These are phyloP conservation scores for Herpetomonas samuelpessoai DNA, from an alignment of 208 protist species.

Conservation along the genomic window DNA sequence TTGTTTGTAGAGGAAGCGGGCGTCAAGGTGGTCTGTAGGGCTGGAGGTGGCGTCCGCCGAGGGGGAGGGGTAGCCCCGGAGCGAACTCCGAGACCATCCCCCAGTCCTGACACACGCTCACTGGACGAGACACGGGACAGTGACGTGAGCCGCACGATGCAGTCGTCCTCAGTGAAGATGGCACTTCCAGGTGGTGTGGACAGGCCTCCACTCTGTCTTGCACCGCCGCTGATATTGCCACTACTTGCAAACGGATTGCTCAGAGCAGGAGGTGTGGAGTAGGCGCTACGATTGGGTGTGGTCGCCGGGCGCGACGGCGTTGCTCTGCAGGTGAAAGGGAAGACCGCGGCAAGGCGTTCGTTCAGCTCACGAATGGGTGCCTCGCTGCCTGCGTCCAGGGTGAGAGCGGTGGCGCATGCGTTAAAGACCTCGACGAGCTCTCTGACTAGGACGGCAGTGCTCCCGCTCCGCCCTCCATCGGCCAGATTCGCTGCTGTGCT, in stretches of 20 bases:
- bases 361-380: neutral
- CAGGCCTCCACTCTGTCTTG: too few relatives aligned
- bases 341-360: neutral
- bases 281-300: neutral
- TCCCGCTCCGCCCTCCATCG: too few relatives aligned
- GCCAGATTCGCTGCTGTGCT: too few relatives aligned
- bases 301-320: neutral
- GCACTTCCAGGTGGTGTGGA: too few relatives aligned
- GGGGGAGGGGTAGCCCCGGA: too few relatives aligned
- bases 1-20: too few relatives aligned
- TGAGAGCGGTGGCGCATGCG: neutral
- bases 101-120: too few relatives aligned
- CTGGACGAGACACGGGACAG: neutral
- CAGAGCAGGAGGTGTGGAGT: neutral
- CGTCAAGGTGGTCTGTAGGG: too few relatives aligned
- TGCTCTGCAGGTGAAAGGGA: neutral
- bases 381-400: neutral
- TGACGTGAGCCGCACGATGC: neutral
- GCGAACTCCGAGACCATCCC: too few relatives aligned
- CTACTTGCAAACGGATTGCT: too few relatives aligned
- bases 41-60: too few relatives aligned
- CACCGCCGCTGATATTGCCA: too few relatives aligned
- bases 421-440: neutral
- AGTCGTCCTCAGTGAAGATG: neutral
- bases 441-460: neutral